Base-by-base conservation (phyloP, 2,329 filamentous ascomycete genomes). In the Colletotrichum tropicale region DNA sequence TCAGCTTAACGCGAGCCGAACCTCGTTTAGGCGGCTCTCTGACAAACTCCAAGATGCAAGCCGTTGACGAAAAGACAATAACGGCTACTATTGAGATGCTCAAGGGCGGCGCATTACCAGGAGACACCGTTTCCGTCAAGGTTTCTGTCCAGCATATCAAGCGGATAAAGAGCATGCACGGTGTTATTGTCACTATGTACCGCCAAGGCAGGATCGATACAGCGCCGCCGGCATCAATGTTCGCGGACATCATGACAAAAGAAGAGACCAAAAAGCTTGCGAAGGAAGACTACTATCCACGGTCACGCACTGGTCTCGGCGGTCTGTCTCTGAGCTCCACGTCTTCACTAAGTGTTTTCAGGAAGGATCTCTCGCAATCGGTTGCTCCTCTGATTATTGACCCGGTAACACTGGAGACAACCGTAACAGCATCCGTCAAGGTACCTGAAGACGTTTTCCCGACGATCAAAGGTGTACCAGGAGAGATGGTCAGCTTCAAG, bases 401-500 rank as follows among this genome's bases (percentile, higher is more conserved):
- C 81, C 96, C 96, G 1, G 87, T 84, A 30, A 96, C 93, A 1
- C 88, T 98, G 78, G 94, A 93, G 24, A 93, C 96, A 2, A 93
- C 94, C 61, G 92, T 98, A 56, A 97, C 93, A 18, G 94, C 96
- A 6, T 94, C 94, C 5, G 92, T 99, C 18, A 93, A 95, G 79
- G 91, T 98, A 4, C 97, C 97, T 0, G 95, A 98, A 77, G 95
- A 98, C 81, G 93, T 93, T 0, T 98, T 98, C 79, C 96, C 97
- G 0, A 98, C 96, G 3, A 98, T 98, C 77, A 93, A 92, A 32
- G 93, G 93, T 70, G 95, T 98, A 0, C 97, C 97, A 0, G 96
- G 96, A 5, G 93, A 95, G 38, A 97, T 98, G 93, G 97, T 99
- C 78, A 96, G 93, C 80, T 98, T 99, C 87, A 95, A 94, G 79